These are phyloP conservation scores for Acanthamoeba sp. DNA, from an alignment of 208 protist genomes.

Conservation along the genomic window DNA sequence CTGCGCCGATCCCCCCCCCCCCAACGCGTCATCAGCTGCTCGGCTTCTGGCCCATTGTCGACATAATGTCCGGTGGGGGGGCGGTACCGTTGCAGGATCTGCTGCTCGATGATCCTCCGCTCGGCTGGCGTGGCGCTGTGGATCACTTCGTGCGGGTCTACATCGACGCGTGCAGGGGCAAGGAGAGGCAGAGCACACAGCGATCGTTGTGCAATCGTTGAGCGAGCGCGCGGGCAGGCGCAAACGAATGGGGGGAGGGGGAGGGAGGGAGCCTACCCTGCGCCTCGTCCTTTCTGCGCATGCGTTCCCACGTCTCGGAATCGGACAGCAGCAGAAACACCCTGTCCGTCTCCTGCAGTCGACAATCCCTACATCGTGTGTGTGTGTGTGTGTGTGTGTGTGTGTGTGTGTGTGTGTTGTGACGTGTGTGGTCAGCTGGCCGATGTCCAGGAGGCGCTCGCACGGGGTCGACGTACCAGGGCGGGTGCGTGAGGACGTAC, in stretches of 20 bases:
- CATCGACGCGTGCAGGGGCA: not conserved
- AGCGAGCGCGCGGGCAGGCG: not conserved
- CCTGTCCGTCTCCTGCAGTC: constrained; percentile 1
- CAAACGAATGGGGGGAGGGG: not conserved
- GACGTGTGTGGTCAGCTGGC: not conserved
- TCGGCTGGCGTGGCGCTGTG: constrained; percentile 8
- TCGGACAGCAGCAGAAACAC: constrained; percentile 48
- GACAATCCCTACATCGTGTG: constrained; percentile 1
- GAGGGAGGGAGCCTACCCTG: not conserved
- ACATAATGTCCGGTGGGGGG: too few species aligned
- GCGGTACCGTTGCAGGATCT: constrained; percentile 49
- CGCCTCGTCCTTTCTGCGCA: not conserved
- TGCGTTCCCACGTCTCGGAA: constrained; percentile 3
- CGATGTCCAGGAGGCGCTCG: too few species aligned
- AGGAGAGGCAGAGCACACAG: not conserved
- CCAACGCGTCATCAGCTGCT: not conserved
- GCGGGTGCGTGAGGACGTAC: constrained; percentile 62
- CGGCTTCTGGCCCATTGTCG: not conserved
- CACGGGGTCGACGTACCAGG: constrained; percentile 1
- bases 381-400: not conserved
- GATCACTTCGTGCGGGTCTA: constrained; percentile 32
- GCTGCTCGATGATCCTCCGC: constrained; percentile 41
- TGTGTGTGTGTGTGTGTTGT: not conserved
- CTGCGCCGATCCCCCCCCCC: not conserved
- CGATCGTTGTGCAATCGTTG: too few species aligned